Conservation (phyloP, 305 asterid species). For the Fraxinus xanthoxyloides region DNA sequence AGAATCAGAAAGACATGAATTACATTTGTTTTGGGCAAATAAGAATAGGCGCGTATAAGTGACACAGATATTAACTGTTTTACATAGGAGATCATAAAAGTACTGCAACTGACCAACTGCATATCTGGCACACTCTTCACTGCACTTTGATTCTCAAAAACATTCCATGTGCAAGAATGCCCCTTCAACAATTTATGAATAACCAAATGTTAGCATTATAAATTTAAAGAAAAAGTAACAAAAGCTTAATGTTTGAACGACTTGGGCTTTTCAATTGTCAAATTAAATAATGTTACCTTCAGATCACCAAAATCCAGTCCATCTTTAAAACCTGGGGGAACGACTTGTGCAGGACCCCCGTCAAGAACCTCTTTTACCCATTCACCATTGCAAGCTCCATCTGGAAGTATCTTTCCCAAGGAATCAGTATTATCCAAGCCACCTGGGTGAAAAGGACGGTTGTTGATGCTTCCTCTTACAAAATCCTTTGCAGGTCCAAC, state of each 20-base stretch:
- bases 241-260: neutral
- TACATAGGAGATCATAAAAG: constrained; percentile 13
- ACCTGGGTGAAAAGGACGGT: constrained; percentile 91
- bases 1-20: constrained; percentile 16
- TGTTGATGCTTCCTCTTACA: constrained; percentile 84
- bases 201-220: constrained; percentile 16
- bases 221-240: neutral
- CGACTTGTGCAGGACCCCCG: constrained; percentile 69
- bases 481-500: constrained; percentile 88
- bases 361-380: constrained; percentile 77
- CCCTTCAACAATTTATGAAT: constrained; percentile 46
- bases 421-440: constrained; percentile 72
- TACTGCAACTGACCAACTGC: constrained; percentile 55
- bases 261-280: constrained; percentile 24
- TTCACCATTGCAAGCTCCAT: constrained; percentile 76
- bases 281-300: constrained; percentile 44
- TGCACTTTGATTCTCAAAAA: constrained; percentile 38
- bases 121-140: constrained; percentile 41
- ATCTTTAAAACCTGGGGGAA: constrained; percentile 76
- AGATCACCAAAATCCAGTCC: constrained; percentile 85
- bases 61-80: neutral
- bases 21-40: constrained; percentile 8
- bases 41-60: constrained; percentile 9
- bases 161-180: constrained; percentile 61
- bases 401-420: constrained; percentile 64